phyloP scores from a whole-genome alignment of 1,139 yeast genomes.

The Candida labiduridarum region DNA sequence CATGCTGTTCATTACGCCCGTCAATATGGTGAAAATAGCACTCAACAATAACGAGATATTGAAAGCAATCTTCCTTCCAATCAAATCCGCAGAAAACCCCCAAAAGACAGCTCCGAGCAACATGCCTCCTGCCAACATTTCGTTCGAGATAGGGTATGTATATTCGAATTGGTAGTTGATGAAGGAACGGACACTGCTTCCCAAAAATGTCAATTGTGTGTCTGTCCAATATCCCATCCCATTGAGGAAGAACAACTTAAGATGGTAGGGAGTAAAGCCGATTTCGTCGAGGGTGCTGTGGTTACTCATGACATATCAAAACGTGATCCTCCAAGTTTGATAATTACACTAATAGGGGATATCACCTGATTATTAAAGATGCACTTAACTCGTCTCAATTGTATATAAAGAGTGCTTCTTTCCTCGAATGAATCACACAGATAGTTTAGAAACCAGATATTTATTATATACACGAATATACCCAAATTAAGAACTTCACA shows the following conservation, averaged over 20 bases:
- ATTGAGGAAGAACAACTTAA: conserved; percentile 42
- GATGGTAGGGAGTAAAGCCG: conserved; percentile 38
- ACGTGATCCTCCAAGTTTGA: too few species aligned
- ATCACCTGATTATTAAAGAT: too few species aligned
- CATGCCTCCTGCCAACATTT: conserved; percentile 43
- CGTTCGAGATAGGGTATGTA: conserved; percentile 32
- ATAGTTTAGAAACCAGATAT: too few species aligned
- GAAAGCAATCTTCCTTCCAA: conserved; percentile 31
- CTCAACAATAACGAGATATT: conserved; percentile 17
- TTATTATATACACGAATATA: too few species aligned
- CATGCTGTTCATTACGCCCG: conserved; percentile 52
- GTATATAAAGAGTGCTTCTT: too few species aligned
- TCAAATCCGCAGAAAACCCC: conserved; percentile 58
- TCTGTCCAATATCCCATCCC: conserved; percentile 71
- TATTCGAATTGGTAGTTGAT: conserved; percentile 46
- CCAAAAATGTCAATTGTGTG: conserved; percentile 53
- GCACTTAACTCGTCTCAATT: too few species aligned
- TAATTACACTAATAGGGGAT: too few species aligned
- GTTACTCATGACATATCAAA: too few species aligned
- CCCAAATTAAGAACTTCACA: too few species aligned
- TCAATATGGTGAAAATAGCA: conserved; percentile 52
- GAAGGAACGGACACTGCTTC: conserved; percentile 38
- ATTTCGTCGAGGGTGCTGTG: conserved; percentile 39
- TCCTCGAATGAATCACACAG: too few species aligned
- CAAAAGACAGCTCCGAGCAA: conserved; percentile 57